phyloP scores from a whole-genome alignment of 768 basidiomycete species.

The Phylloporus rhodoxanthus region DNA sequence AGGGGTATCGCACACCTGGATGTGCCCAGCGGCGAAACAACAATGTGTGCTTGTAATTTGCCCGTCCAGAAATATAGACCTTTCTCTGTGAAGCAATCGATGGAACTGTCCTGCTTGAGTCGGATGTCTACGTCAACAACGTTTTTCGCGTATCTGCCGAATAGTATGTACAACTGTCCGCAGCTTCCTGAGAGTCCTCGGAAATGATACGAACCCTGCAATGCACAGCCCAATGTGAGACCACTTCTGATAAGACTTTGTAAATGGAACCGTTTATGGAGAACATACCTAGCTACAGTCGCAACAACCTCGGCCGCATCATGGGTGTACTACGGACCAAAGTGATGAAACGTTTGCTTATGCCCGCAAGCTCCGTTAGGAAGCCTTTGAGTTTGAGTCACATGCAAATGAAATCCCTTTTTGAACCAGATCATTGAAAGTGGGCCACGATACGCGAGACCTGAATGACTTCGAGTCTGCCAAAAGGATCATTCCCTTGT shows the following conservation, averaged over 20 bases:
- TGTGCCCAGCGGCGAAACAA: not conserved
- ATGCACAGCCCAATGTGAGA: not conserved
- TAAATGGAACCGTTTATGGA: not conserved
- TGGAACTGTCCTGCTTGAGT: constrained; percentile 34
- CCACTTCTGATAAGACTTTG: not conserved
- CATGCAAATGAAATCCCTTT: not conserved
- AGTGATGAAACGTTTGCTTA: not conserved
- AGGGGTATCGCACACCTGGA: not conserved
- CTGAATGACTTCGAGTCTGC: constrained; percentile 27
- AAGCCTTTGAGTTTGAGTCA: no score
- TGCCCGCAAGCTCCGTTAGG: not conserved
- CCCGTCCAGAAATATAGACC: constrained; percentile 2
- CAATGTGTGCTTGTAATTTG: not conserved
- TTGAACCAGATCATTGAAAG: no score
- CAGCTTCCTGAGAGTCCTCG: not conserved
- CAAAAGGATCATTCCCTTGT: constrained; percentile 41
- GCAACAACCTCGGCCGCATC: not conserved
- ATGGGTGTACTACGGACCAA: not conserved
- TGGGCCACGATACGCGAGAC: no score
- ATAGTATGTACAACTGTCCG: not conserved
- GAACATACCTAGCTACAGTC: not conserved
- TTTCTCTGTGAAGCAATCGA: not conserved
- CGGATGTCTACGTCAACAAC: constrained; percentile 42
- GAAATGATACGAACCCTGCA: not conserved
- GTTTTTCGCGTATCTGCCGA: constrained; percentile 24